Percentiles rank a stretch among this genome's conserved stretches.
Conservation (phyloP, 129 eudicot species). For the Sambucus nigra region DNA sequence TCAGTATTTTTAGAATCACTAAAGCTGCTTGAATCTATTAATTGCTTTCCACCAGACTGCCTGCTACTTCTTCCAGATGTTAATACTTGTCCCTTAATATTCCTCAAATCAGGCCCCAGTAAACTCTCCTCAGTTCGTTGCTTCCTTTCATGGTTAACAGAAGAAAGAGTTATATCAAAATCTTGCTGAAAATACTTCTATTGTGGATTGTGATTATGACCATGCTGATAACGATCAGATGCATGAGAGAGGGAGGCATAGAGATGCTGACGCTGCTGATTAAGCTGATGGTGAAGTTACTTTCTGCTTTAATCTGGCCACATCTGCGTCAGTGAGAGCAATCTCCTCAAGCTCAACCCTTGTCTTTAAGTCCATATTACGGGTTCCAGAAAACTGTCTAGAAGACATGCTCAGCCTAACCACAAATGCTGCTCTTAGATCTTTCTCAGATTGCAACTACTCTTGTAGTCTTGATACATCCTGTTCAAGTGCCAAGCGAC, state of each 20-base stretch:
- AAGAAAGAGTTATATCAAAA: slow-evolving; percentile 84
- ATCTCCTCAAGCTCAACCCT: slow-evolving; percentile 98
- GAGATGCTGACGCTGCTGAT: slow-evolving; percentile 93
- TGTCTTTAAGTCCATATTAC: slow-evolving; percentile 88
- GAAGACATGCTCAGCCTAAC: slow-evolving; percentile 95
- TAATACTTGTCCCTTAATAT: slow-evolving; percentile 47
- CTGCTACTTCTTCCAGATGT: slow-evolving; percentile 42
- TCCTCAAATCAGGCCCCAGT: slow-evolving; percentile 48
- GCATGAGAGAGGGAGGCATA: slow-evolving; percentile 69
- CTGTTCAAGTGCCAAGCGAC: slow-evolving; percentile 96
- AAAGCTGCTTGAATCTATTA: slow-evolving; percentile 43
- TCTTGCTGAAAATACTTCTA: slow-evolving; percentile 79
- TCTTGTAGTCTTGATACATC: slow-evolving; percentile 97
- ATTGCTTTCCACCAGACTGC: slow-evolving; percentile 56
- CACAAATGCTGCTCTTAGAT: slow-evolving; percentile 86
- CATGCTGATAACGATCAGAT: slow-evolving; percentile 51
- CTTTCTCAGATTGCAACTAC: slow-evolving; percentile 97
- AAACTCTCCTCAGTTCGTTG: slow-evolving; percentile 79
- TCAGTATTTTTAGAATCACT: slow-evolving; percentile 64
- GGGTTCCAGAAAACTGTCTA: slow-evolving; percentile 71
- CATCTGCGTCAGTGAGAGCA: slow-evolving; percentile 99
- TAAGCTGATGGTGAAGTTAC: slow-evolving; percentile 93
- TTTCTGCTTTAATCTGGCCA: slow-evolving; percentile 90
- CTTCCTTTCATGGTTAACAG: slow-evolving; percentile 74
- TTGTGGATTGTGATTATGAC: slow-evolving; percentile 48